phyloP scores from a whole-genome alignment of 2,329 filamentous ascomycete species.

The Apiospora rasikravindrae region DNA sequence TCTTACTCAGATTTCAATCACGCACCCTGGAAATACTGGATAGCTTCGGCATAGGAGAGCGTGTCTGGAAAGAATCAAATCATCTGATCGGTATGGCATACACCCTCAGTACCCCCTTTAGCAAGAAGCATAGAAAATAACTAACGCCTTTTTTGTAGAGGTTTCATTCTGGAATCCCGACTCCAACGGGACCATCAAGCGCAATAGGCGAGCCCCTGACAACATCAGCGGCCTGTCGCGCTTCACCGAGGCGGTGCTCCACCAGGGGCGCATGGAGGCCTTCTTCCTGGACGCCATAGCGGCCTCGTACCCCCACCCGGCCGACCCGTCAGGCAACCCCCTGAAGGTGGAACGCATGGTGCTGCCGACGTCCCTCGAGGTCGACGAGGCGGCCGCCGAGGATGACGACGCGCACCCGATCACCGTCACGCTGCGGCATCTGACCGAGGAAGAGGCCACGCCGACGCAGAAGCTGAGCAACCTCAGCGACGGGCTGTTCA shows the following conservation, averaged over 20 bases:
- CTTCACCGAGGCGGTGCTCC: slow-evolving; percentile 65
- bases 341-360: slow-evolving; percentile 62
- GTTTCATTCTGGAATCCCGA: slow-evolving; percentile 65
- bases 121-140: neutral
- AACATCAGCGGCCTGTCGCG: slow-evolving; percentile 58
- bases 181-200: slow-evolving; percentile 58
- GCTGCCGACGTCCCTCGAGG: slow-evolving; percentile 55
- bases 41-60: slow-evolving; percentile 69
- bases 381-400: slow-evolving; percentile 53
- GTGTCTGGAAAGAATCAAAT: slow-evolving; percentile 69
- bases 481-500: slow-evolving; percentile 56
- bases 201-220: slow-evolving; percentile 48
- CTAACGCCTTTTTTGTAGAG: slow-evolving; percentile 21
- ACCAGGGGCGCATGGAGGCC: slow-evolving; percentile 66
- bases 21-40: slow-evolving; percentile 77
- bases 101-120: neutral
- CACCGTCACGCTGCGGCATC: slow-evolving; percentile 58
- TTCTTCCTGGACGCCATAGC: slow-evolving; percentile 61
- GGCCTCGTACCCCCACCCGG: slow-evolving; percentile 31
- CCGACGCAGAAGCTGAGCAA: slow-evolving; percentile 46
- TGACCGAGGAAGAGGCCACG: slow-evolving; percentile 60
- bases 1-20: slow-evolving; percentile 53
- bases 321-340: slow-evolving; percentile 9
- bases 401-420: slow-evolving; percentile 61
- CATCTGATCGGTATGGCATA: slow-evolving; percentile 65